phyloP scores from a whole-genome alignment of 108 stramenopile genomes.

The Asterionellopsis glacialis region DNA sequence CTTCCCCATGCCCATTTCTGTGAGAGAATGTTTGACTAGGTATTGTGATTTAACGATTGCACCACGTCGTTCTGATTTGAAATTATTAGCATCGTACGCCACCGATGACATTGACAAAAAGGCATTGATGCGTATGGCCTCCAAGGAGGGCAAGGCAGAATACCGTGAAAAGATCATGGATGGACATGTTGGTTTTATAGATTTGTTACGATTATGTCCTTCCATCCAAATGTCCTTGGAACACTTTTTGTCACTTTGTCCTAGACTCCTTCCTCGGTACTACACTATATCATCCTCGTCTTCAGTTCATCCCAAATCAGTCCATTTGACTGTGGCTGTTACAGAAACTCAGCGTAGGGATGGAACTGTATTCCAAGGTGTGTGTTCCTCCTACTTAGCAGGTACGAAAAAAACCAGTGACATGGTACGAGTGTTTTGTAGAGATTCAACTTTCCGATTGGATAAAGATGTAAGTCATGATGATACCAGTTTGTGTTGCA shows the following conservation, averaged over 20 bases:
- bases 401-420: slow-evolving; percentile 20
- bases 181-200: slow-evolving; percentile 53
- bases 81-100: slow-evolving; percentile 85
- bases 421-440: slow-evolving; percentile 72
- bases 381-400: slow-evolving; percentile 84
- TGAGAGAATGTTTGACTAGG: slow-evolving; percentile 77
- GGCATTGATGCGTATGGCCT: slow-evolving; percentile 68
- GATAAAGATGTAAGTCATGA: slow-evolving; percentile 33
- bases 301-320: slow-evolving; percentile 65
- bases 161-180: slow-evolving; percentile 74
- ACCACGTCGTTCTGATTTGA: slow-evolving; percentile 84
- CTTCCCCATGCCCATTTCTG: slow-evolving; percentile 92
- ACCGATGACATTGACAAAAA: slow-evolving; percentile 62
- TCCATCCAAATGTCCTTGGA: slow-evolving; percentile 82
- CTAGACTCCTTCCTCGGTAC: slow-evolving; percentile 88
- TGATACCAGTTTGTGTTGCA: too few relatives aligned
- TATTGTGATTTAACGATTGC: slow-evolving; percentile 89
- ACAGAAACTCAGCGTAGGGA: slow-evolving; percentile 51
- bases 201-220: slow-evolving; percentile 67
- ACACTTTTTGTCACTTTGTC: slow-evolving; percentile 81
- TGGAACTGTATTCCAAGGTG: slow-evolving; percentile 67
- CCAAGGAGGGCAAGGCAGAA: slow-evolving; percentile 81
- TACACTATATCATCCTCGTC: slow-evolving; percentile 96
- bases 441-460: slow-evolving; percentile 89
- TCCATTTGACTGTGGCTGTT: slow-evolving; percentile 92